Evolutionary conservation across 140 eudicot genomes (phyloP), one percentile per base, ranked within the genome.

Genomic region (Flaveria floridana): DNA sequence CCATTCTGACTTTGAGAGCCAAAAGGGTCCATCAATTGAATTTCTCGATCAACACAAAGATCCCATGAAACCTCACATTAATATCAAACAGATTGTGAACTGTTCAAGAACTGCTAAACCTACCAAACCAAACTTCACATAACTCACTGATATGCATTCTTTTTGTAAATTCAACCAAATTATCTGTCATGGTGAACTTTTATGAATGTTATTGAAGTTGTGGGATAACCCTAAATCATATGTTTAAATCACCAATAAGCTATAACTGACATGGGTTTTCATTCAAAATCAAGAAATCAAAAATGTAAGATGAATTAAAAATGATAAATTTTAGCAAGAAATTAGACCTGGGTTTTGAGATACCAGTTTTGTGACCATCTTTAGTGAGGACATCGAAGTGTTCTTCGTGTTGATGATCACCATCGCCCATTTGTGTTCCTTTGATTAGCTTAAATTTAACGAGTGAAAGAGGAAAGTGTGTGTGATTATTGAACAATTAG

Each of bases 321-420:
- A 23, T 8, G 64, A 63, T 4, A 11, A 44, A 18, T 19, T 50
- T 44, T 6, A 64, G 25, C 11, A 47, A 48, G 39, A 18, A 71
- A 20, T 42, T 20, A 51, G 52, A 86, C 98, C 96, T 92, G 82
- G 95, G 87, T 77, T 92, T 92, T 50, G 91, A 75, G 78, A 83
- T 0, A 55, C 96, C 98, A 55, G 95, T 89, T 83, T 84, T 86
- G 6, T 83, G 80, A 50, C 96, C 98, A 65, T 84, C 41, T 83
- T 81, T 86, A 18, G 92, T 88, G 71, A 92, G 88, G 65, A 89
- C 85, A 28, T 92, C 98, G 21, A 92, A 79, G 79, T 73, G 79
- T 78, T 86, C 95, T 81, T 73, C 82, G 41, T 34, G 41, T 34
- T 5, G 41, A 34, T 6, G 41, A 6, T 76, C 68, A 65, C 48